These are phyloP conservation scores for Trapa bicornis DNA, from an alignment of 345 rosid species.

Conservation along the genomic window DNA sequence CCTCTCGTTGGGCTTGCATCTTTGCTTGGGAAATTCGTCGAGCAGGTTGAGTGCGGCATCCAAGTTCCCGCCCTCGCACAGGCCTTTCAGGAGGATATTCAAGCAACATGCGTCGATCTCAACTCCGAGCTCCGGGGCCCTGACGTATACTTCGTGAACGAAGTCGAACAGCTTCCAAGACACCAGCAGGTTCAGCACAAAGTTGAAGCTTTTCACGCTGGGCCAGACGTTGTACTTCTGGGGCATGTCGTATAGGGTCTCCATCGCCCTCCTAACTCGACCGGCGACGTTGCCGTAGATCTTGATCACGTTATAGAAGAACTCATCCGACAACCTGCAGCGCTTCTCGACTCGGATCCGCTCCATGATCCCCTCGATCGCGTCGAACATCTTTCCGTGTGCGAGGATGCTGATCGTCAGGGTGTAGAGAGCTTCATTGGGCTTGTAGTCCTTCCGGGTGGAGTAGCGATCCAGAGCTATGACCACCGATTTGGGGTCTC, in stretches of 20 bases:
- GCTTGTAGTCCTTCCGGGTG: constrained; percentile 59
- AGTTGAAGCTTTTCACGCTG: constrained; percentile 51
- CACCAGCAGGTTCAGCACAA: constrained; percentile 60
- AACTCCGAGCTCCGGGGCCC: constrained; percentile 55
- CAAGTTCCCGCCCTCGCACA: constrained; percentile 58
- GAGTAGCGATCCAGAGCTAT: constrained; percentile 49
- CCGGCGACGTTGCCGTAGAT: constrained; percentile 56
- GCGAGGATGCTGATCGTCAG: constrained; percentile 45
- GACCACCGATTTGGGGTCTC: constrained; percentile 36
- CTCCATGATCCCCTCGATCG: constrained; percentile 46
- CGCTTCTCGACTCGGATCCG: constrained; percentile 27
- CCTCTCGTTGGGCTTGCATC: constrained; percentile 55
- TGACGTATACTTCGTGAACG: constrained; percentile 40
- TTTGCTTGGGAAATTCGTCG: constrained; percentile 86
- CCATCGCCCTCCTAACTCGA: constrained; percentile 50
- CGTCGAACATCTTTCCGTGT: constrained; percentile 47
- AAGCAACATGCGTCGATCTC: constrained; percentile 77
- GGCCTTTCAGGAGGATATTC: constrained; percentile 67
- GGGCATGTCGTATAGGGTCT: constrained; percentile 55
- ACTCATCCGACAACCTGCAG: constrained; percentile 52
- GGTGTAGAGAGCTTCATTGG: constrained; percentile 55
- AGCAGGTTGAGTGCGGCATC: constrained; percentile 60
- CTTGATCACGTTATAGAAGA: constrained; percentile 63
- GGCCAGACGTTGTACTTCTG: constrained; percentile 58
- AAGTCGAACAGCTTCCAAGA: constrained; percentile 49